Percentiles rank a stretch among this genome's conserved stretches.
These are phyloP conservation scores for Lactarius sp. DNA, from an alignment of 768 basidiomycete species.

Conservation along the genomic window DNA sequence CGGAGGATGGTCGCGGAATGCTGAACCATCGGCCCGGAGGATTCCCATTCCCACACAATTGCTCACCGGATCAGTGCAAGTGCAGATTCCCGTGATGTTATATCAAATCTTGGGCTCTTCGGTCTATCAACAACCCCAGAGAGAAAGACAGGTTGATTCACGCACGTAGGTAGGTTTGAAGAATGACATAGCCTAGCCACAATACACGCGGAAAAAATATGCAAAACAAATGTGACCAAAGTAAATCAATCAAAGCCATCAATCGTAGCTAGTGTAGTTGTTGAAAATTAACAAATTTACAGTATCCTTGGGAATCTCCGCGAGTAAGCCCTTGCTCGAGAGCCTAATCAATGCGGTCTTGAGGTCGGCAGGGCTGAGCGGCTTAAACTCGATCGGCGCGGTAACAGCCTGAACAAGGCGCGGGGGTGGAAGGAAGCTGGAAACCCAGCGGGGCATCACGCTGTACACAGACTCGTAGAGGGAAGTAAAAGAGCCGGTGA, in stretches of 20 bases:
- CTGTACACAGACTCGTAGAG: conserved; percentile 50
- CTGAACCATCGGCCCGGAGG: no score
- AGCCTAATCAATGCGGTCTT: conserved; percentile 70
- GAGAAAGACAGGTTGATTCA: not conserved
- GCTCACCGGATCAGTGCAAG: no score
- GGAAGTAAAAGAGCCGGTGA: conserved; percentile 37
- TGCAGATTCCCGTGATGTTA: no score
- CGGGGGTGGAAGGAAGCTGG: conserved; percentile 50
- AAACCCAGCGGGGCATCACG: conserved; percentile 52
- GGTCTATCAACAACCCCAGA: not conserved
- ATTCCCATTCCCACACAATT: no score
- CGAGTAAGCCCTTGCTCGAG: conserved; percentile 47
- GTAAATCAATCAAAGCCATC: not conserved
- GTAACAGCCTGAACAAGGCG: conserved; percentile 37
- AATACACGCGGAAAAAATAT: conserved; percentile 1
- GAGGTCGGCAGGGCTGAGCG: conserved; percentile 63
- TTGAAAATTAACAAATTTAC: conserved; percentile 63
- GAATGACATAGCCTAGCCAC: not conserved
- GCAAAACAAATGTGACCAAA: conserved; percentile 4
- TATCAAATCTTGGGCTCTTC: no score
- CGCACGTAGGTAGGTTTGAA: not conserved
- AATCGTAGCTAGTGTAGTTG: conserved; percentile 19
- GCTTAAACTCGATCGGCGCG: conserved; percentile 37
- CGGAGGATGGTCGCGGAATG: no score
- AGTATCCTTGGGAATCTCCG: conserved; percentile 45